Evolutionary conservation across 1,284 basidiomycete species (phyloP).

Genomic region (Cryptococcus hybrid): DNA sequence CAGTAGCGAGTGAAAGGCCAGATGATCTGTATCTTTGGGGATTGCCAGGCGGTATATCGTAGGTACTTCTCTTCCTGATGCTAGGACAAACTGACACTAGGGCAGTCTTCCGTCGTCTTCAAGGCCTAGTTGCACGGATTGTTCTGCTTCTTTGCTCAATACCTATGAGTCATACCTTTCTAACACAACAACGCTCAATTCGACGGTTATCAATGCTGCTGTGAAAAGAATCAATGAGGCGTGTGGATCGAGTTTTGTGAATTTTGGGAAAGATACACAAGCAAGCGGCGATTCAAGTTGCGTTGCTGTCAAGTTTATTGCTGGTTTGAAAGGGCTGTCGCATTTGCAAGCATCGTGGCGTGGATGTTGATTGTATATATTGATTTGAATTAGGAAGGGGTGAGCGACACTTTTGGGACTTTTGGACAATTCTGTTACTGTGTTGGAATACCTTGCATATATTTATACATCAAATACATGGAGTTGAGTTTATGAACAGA

Average conservation of each 20-base stretch:
- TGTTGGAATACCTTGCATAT: no score
- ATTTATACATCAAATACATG: no score
- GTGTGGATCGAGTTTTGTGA: slow-evolving; percentile 38
- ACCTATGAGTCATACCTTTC: slow-evolving; percentile 22
- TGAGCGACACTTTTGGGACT: no score
- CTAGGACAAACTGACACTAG: not conserved
- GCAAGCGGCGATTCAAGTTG: no score
- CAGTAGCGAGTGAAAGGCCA: slow-evolving; percentile 27
- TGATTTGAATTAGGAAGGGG: no score
- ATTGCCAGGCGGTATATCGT: slow-evolving; percentile 42
- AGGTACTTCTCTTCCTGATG: slow-evolving; percentile 17
- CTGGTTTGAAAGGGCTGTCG: no score
- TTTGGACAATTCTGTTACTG: no score
- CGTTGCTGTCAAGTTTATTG: no score
- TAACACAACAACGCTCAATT: slow-evolving; percentile 34
- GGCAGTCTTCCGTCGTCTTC: slow-evolving; percentile 36
- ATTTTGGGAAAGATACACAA: not conserved
- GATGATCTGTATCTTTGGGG: slow-evolving; percentile 49
- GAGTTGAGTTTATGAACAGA: no score
- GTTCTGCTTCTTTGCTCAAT: slow-evolving; percentile 38
- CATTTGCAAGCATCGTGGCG: no score
- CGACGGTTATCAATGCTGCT: slow-evolving; percentile 29
- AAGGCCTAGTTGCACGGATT: slow-evolving; percentile 44
- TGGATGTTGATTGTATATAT: no score
- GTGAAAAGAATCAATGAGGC: slow-evolving; percentile 32